phyloP scores from a whole-genome alignment of 176 grass and related monocot species.

The Carex kokanica region DNA sequence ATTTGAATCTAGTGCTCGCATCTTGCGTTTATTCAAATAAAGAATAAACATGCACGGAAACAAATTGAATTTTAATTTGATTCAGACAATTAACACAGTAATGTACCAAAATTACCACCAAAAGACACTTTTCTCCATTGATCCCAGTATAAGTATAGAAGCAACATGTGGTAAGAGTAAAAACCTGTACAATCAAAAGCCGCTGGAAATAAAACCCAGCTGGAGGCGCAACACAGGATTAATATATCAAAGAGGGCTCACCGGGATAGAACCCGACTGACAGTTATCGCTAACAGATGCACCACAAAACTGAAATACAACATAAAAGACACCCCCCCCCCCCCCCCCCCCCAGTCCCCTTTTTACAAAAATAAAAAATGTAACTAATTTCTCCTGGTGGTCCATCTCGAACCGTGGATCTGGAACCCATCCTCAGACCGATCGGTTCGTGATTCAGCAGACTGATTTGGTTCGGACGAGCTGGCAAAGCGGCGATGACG shows the following conservation, averaged over 20 bases:
- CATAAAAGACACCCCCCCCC: too few relatives aligned
- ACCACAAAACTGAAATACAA: too few relatives aligned
- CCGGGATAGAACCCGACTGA: neutral
- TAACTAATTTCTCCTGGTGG: constrained; percentile 15
- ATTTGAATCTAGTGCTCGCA: too few relatives aligned
- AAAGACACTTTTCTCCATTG: neutral
- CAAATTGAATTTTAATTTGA: neutral
- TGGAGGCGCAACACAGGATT: neutral
- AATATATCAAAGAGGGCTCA: neutral
- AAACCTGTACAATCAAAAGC: constrained; percentile 1
- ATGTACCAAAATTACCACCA: neutral
- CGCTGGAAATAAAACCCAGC: constrained; percentile 22
- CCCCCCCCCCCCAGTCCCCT: neutral
- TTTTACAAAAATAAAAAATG: neutral
- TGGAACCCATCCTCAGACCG: constrained; percentile 23
- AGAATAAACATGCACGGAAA: neutral
- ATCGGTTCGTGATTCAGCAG: neutral
- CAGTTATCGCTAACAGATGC: neutral
- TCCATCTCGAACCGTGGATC: constrained; percentile 26
- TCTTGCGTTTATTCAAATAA: neutral
- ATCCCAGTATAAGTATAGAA: constrained; percentile 1
- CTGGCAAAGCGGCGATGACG: constrained; percentile 41
- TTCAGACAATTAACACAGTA: neutral
- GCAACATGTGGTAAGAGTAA: neutral
- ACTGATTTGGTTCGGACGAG: constrained; percentile 4